A percentile compares a stretch with the other conserved stretches of the same genome.
Conservation (phyloP, 2,329 filamentous ascomycete species). For the Periconia sp. region DNA sequence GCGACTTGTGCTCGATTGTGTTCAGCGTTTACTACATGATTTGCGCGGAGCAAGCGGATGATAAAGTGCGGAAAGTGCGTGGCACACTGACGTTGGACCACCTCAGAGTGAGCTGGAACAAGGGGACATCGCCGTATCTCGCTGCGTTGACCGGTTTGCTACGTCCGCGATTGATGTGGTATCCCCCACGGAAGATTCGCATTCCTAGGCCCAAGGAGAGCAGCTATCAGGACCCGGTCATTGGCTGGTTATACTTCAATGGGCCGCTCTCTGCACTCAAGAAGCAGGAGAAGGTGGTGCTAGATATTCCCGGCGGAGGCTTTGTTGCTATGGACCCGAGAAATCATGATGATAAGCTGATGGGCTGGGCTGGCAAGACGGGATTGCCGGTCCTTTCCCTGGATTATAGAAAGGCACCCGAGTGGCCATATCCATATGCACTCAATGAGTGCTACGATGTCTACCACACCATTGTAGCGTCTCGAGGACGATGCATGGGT, state of each 20-base stretch:
- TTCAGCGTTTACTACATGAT: conserved; percentile 92
- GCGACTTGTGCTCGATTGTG: conserved; percentile 80
- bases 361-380: conserved; percentile 89
- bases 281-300: conserved; percentile 76
- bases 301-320: conserved; percentile 92
- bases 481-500: conserved; percentile 76
- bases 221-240: conserved; percentile 81
- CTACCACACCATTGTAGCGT: conserved; percentile 75
- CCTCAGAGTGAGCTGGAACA: conserved; percentile 92
- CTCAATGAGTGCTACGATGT: conserved; percentile 88
- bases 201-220: conserved; percentile 82
- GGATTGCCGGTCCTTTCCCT: conserved; percentile 88
- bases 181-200: conserved; percentile 80
- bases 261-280: conserved; percentile 80
- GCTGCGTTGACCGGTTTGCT: conserved; percentile 73
- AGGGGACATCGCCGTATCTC: conserved; percentile 87
- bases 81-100: conserved; percentile 89
- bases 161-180: conserved; percentile 79
- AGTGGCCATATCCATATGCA: conserved; percentile 84
- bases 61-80: conserved; percentile 91
- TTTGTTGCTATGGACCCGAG: conserved; percentile 98
- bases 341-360: conserved; percentile 90
- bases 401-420: conserved; percentile 88
- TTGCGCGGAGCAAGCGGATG: conserved; percentile 91
- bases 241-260: conserved; percentile 93